Percentiles rank a stretch among this genome's conserved stretches.
Conservation (phyloP, 140 eudicot genomes). For the Flaveria floridana region DNA sequence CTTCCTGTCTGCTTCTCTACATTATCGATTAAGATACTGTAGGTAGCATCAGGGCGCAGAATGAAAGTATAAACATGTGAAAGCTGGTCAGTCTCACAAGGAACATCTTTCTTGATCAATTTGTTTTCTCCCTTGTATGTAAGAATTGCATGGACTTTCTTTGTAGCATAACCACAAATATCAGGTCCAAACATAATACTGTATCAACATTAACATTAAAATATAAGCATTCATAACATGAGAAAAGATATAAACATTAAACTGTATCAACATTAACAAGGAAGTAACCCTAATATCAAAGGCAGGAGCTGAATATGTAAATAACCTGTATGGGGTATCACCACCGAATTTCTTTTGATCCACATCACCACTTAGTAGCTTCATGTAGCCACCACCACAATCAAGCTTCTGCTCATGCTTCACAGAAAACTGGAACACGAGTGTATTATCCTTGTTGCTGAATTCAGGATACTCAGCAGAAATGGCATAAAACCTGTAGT, state of each 20-base stretch:
- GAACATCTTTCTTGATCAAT: constrained; percentile 83
- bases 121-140: constrained; percentile 72
- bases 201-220: constrained; percentile 22
- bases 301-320: not conserved
- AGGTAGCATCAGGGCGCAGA: constrained; percentile 84
- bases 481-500: constrained; percentile 79
- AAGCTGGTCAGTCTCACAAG: constrained; percentile 85
- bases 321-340: constrained; percentile 86
- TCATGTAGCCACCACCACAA: constrained; percentile 99
- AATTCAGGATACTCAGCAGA: constrained; percentile 95
- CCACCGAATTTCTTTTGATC: constrained; percentile 96
- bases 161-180: constrained; percentile 81
- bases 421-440: constrained; percentile 90
- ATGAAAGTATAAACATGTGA: constrained; percentile 83
- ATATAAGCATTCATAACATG: constrained; percentile 22
- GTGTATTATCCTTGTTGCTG: constrained; percentile 87
- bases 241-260: not conserved
- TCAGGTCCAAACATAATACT: constrained; percentile 96
- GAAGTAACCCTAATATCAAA: too few species aligned
- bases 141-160: constrained; percentile 84
- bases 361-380: constrained; percentile 76
- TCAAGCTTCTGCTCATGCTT: constrained; percentile 99
- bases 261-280: too few species aligned
- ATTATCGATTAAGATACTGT: constrained; percentile 80
- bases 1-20: constrained; percentile 81